Percentiles rank a stretch among this genome's conserved stretches.
These are phyloP conservation scores for Erythrophleum ivorense DNA, from an alignment of 331 rosid genomes.

Conservation along the genomic window DNA sequence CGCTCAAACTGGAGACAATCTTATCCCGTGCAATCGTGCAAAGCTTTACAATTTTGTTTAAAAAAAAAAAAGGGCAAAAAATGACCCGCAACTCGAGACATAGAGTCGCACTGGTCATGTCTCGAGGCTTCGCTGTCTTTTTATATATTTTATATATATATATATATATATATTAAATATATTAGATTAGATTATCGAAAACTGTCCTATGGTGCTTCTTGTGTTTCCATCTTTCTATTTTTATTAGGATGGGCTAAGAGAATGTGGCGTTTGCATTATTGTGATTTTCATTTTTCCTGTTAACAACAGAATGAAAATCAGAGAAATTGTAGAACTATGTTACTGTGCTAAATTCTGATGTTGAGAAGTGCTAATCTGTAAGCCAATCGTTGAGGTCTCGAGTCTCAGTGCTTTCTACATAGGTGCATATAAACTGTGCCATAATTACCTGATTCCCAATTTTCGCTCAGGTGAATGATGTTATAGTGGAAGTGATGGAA, in stretches of 20 bases:
- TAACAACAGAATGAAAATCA: background rate
- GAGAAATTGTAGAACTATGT: background rate
- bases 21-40: too few species aligned
- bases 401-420: background rate
- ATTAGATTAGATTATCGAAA: background rate
- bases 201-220: background rate
- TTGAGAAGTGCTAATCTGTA: background rate
- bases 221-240: conserved; percentile 6
- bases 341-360: conserved; percentile 7
- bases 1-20: too few species aligned
- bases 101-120: too few species aligned
- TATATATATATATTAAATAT: too few species aligned
- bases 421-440: background rate
- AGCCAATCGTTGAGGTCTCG: background rate
- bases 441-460: conserved; percentile 21
- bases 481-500: conserved; percentile 64
- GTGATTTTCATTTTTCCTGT: background rate
- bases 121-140: too few species aligned
- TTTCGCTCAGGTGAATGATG: conserved; percentile 54
- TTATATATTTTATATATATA: too few species aligned
- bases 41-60: too few species aligned
- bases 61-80: too few species aligned
- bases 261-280: conserved; percentile 1
- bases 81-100: too few species aligned
- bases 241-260: background rate